phyloP scores from a whole-genome alignment of 139 green algal genomes.

The Coelastrella sp. region DNA sequence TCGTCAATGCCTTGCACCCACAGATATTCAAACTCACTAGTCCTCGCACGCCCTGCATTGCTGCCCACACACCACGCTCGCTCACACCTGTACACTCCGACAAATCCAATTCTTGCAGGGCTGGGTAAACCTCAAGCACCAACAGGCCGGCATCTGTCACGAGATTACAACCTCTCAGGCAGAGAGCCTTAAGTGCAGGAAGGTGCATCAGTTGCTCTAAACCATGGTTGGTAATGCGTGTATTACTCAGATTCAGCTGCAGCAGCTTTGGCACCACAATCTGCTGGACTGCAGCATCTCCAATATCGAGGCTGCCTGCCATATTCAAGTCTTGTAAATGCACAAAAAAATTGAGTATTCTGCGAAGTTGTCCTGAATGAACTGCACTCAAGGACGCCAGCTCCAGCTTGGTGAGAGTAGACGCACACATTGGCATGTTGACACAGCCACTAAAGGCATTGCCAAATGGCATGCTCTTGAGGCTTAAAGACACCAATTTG shows the following conservation, averaged over 20 bases:
- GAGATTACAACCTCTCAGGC: slow-evolving; percentile 9
- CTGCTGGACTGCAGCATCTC: slow-evolving; percentile 10
- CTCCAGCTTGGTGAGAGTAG: not conserved
- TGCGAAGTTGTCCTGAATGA: slow-evolving; percentile 21
- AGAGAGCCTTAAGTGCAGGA: not conserved
- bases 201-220: slow-evolving; percentile 24
- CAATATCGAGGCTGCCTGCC: not conserved
- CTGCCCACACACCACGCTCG: not conserved
- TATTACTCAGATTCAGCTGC: slow-evolving; percentile 5
- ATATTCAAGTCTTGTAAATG: slow-evolving; percentile 25
- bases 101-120: slow-evolving; percentile 37
- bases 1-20: slow-evolving; percentile 30
- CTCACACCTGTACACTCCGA: slow-evolving; percentile 31
- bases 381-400: not conserved
- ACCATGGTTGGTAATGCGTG: not conserved
- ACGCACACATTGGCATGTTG: not conserved
- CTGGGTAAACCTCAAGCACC: not conserved
- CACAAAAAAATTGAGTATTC: slow-evolving; percentile 19
- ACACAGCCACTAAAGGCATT: slow-evolving; percentile 41
- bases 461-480: slow-evolving; percentile 19
- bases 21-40: slow-evolving; percentile 27
- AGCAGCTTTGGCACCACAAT: slow-evolving; percentile 23
- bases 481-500: not conserved
- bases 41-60: not conserved
- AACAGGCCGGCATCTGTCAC: slow-evolving; percentile 21